Conservation (phyloP, 2,329 filamentous ascomycete species). For the Graphilbum ipis-grandicollis region DNA sequence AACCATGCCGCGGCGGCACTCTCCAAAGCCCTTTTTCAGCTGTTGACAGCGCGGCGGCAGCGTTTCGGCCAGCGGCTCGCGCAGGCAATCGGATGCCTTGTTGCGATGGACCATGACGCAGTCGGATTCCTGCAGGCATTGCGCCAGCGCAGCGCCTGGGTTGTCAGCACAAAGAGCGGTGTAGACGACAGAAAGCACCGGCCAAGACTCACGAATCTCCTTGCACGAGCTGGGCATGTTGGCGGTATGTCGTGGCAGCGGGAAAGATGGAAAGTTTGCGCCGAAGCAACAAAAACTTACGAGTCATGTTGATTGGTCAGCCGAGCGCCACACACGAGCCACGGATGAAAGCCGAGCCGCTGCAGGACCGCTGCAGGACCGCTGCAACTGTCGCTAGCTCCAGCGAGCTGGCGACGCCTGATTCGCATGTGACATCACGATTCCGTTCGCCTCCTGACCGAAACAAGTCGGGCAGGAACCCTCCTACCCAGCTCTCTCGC, state of each 20-base stretch:
- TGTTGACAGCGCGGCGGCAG: slow-evolving; percentile 83
- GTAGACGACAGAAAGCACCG: too few species aligned
- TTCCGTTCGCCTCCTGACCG: too few species aligned
- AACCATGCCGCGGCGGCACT: slow-evolving; percentile 91
- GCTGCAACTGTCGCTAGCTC: too few species aligned
- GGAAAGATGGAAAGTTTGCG: neutral
- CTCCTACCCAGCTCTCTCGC: too few species aligned
- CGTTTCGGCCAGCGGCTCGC: slow-evolving; percentile 60
- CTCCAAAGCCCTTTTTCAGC: slow-evolving; percentile 78
- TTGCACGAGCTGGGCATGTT: slow-evolving; percentile 82
- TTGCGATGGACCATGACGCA: slow-evolving; percentile 90
- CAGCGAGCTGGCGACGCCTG: neutral
- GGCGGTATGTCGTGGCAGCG: neutral
- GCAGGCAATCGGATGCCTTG: slow-evolving; percentile 73
- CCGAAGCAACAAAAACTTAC: neutral
- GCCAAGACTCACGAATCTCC: slow-evolving; percentile 86
- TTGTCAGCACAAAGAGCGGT: too few species aligned
- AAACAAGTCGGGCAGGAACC: too few species aligned
- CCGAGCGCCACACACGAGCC: too few species aligned
- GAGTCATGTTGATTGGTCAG: too few species aligned
- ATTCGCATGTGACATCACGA: neutral
- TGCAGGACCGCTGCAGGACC: too few species aligned
- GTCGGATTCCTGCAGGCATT: slow-evolving; percentile 91
- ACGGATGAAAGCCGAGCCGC: too few species aligned
- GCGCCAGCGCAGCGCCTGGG: slow-evolving; percentile 80